These are phyloP conservation scores for Lentinus polychrous DNA, from an alignment of 1,284 basidiomycete genomes.

Conservation along the genomic window DNA sequence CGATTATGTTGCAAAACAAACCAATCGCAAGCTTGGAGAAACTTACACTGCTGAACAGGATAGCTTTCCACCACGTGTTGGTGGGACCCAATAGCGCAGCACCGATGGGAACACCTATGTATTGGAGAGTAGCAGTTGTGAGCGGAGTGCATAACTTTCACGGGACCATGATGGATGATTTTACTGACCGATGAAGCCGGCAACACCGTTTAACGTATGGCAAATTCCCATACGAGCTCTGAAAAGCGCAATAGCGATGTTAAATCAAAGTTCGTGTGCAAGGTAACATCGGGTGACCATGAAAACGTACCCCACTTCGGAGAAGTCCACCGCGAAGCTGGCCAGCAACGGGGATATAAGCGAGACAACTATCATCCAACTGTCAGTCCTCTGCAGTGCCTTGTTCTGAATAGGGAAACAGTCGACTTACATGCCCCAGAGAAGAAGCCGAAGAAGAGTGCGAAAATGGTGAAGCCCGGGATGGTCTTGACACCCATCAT, in stretches of 20 bases:
- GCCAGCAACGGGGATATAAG: background rate
- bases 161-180: background rate
- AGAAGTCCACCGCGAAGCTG: background rate
- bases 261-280: background rate
- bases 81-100: constrained; percentile 8
- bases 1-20: no score
- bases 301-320: background rate
- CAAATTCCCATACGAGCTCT: background rate
- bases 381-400: no score
- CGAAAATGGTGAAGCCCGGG: constrained; percentile 15
- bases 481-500: constrained; percentile 15
- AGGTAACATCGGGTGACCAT: background rate
- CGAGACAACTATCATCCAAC: background rate
- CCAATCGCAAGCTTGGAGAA: background rate
- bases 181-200: background rate
- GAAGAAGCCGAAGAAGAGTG: constrained; percentile 21
- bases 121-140: background rate
- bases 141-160: no score
- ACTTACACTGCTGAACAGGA: constrained; percentile 10
- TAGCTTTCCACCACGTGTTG: constrained; percentile 9
- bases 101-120: constrained; percentile 6
- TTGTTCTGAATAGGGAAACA: no score
- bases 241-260: background rate
- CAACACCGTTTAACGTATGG: background rate
- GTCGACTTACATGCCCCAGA: constrained; percentile 18